A percentile compares a stretch with the other conserved stretches of the same genome.
These are phyloP conservation scores for Camellia oleifera DNA, from an alignment of 179 eudicot species.

Conservation along the genomic window DNA sequence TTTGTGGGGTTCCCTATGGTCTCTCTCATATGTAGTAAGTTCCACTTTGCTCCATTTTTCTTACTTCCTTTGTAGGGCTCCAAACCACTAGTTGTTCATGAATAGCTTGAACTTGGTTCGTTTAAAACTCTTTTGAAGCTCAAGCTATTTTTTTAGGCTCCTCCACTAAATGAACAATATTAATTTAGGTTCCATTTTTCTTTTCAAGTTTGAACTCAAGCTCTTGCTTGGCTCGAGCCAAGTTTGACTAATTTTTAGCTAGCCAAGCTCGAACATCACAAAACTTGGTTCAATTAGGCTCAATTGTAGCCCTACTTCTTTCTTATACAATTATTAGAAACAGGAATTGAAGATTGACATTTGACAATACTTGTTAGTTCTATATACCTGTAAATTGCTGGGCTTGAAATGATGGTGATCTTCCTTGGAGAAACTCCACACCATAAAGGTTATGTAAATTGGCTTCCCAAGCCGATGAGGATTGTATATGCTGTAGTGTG, in stretches of 20 bases:
- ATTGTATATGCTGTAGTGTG: slow-evolving; percentile 52
- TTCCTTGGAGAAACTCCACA: slow-evolving; percentile 68
- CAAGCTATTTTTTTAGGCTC: too few relatives aligned
- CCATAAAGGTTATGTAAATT: slow-evolving; percentile 53
- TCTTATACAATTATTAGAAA: neutral
- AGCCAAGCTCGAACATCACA: too few relatives aligned
- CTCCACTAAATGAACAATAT: too few relatives aligned
- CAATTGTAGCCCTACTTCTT: too few relatives aligned
- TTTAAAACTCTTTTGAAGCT: too few relatives aligned
- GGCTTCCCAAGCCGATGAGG: slow-evolving; percentile 64
- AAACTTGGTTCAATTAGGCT: too few relatives aligned
- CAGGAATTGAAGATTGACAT: neutral
- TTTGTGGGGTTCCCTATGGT: slow-evolving; percentile 20
- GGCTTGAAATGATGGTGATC: slow-evolving; percentile 47
- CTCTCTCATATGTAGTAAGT: slow-evolving; percentile 13
- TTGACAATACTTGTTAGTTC: slow-evolving; percentile 1
- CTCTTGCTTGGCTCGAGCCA: too few relatives aligned
- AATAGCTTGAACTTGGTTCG: too few relatives aligned
- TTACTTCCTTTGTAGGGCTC: neutral
- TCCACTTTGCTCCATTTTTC: slow-evolving; percentile 13
- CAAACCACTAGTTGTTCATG: too few relatives aligned
- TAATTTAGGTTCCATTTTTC: too few relatives aligned
- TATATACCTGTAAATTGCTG: slow-evolving; percentile 68
- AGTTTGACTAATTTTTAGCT: too few relatives aligned
- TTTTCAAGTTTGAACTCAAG: too few relatives aligned